These are phyloP conservation scores for Pelargonium nanum DNA, from an alignment of 345 rosid species.

Conservation along the genomic window DNA sequence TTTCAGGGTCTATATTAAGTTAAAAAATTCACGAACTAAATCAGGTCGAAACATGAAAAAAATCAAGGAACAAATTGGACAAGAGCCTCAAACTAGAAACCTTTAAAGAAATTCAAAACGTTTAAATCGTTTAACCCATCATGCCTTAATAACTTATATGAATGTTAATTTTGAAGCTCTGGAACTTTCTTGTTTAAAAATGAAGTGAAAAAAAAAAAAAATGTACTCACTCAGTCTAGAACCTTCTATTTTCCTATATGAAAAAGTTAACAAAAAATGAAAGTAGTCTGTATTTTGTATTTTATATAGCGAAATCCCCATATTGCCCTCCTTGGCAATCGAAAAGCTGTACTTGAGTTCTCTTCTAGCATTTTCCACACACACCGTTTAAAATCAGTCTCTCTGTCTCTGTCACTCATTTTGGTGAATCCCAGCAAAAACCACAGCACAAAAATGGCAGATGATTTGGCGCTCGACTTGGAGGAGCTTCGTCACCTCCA, in stretches of 20 bases:
- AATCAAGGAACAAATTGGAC: no score
- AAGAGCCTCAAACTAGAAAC: no score
- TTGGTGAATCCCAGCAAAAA: neutral
- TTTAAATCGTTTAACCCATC: no score
- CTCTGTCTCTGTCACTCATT: neutral
- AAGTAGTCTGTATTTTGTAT: no score
- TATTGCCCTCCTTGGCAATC: neutral
- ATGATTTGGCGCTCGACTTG: conserved; percentile 51
- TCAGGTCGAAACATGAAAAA: no score
- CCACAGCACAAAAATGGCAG: conserved; percentile 40
- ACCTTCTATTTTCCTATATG: neutral
- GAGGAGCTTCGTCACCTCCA: conserved; percentile 67
- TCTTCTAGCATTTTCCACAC: conserved; percentile 17
- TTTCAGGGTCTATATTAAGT: no score
- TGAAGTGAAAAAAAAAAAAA: no score
- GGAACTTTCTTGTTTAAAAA: no score
- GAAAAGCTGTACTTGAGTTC: conserved; percentile 3
- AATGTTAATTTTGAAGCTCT: no score
- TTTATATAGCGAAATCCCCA: neutral
- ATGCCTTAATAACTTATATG: no score
- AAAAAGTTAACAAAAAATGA: neutral
- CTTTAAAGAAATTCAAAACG: no score
- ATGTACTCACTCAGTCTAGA: neutral
- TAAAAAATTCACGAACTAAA: no score
- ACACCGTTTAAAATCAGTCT: neutral